Conservation (phyloP, 805 yeast species). For the Groenewaldozyma tartarivorans region DNA sequence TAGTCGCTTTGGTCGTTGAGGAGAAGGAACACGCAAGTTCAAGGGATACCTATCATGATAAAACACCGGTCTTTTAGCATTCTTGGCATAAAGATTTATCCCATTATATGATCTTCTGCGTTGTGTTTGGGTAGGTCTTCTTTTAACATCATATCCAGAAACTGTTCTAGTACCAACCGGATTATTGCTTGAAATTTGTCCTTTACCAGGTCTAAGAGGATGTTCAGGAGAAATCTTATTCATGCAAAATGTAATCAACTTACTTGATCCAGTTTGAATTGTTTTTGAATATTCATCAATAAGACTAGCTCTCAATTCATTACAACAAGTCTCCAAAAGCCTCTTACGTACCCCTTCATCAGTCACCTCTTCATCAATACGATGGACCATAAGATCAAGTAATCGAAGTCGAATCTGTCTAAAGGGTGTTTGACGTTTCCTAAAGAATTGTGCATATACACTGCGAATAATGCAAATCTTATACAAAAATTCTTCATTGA, state of each 20-base stretch:
- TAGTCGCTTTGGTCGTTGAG: neutral
- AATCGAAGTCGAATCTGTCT: conserved; percentile 4
- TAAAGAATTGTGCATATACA: conserved; percentile 4
- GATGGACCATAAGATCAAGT: conserved; percentile 3
- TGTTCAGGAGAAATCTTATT: neutral
- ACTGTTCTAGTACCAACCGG: neutral
- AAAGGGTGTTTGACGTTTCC: neutral
- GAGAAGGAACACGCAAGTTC: neutral
- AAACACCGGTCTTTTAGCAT: neutral
- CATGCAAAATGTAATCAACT: neutral
- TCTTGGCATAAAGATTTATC: neutral
- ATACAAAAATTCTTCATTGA: conserved; percentile 1
- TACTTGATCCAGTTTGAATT: neutral
- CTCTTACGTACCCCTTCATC: neutral
- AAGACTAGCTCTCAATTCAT: conserved; percentile 2
- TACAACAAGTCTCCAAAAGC: neutral
- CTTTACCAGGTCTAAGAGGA: neutral
- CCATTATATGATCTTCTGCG: neutral
- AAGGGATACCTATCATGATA: neutral
- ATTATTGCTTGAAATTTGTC: neutral
- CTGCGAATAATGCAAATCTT: conserved; percentile 3
- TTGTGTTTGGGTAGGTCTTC: neutral
- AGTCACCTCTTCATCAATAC: conserved; percentile 2
- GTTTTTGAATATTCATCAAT: neutral
- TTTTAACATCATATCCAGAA: neutral